Evolutionary conservation across 2,329 filamentous ascomycete genomes (phyloP), one percentile per base, ranked within the genome.

Genomic region (Chaetomium globosum): DNA sequence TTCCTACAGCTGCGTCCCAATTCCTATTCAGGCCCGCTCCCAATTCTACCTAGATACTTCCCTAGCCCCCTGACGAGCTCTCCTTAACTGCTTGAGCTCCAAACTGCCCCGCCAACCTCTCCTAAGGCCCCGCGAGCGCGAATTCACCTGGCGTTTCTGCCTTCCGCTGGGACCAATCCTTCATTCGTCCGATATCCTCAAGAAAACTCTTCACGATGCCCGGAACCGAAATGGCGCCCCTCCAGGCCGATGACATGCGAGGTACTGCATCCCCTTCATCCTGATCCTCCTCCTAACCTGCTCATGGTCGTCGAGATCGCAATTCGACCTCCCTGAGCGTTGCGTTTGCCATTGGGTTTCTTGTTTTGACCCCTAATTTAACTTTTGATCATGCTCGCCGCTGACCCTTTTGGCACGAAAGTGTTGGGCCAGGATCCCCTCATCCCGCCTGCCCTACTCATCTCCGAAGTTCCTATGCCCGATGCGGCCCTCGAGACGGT

Each of bases 361-460:
- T 13, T 16, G 23, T 39, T 21, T 39, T 52, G n/a, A 26, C 30
- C 9, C 3, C 31, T 19, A 1, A 5, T n/a, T 13, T 60, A 12
- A 12, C 3, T 0, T 26, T 5, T 53, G 2, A 31, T 23, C 16
- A 46, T 60, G 58, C 48, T 63, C 26, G 16, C 23, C 28, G 64
- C 75, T 71, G 65, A 71, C 33, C 0, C 26, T 52, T 65, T 68
- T 69, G 66, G 66, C 53, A 28, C 60, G 70, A 30, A 73, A 97
- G 94, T 97, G 79, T 83, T 96, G 76, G 93, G 93, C 72, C 94
- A 97, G 84, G 93, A 97, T 79, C 92, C 94, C 74, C 83, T 98
- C 75, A 95, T 97, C 77, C 89, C 92, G 56, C 94, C 94, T 52
- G 89, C 91, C 71, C 87, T 97, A 72, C 89, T 98, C 74, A 87